Evolutionary conservation across 108 stramenopile species (phyloP).

Genomic region (Mediolabrus comicus): DNA sequence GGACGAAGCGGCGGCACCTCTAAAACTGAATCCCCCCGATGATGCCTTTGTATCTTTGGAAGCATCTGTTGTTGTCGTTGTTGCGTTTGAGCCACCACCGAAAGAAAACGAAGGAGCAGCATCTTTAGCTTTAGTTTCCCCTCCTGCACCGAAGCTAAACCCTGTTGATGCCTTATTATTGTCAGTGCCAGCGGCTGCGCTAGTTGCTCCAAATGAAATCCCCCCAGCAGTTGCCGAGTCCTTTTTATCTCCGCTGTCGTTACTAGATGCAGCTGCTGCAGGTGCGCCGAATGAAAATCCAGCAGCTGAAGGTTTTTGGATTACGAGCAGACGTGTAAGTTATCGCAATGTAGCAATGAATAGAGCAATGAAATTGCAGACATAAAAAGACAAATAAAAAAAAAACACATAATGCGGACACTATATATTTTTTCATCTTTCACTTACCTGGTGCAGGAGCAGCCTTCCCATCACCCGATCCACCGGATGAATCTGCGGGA

Average conservation of each 20-base stretch:
- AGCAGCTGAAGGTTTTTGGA: conserved; percentile 7
- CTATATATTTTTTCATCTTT: neutral
- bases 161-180: conserved; percentile 9
- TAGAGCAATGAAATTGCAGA: too few relatives aligned
- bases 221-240: conserved; percentile 24
- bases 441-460: conserved; percentile 1
- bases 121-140: neutral
- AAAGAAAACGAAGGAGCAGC: neutral
- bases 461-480: neutral
- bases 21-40: conserved; percentile 17
- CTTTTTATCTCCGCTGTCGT: neutral
- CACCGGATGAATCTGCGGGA: neutral
- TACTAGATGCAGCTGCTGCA: conserved; percentile 21
- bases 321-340: too few relatives aligned
- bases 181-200: conserved; percentile 4
- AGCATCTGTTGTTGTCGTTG: conserved; percentile 11
- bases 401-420: neutral
- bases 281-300: conserved; percentile 19
- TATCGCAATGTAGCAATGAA: too few relatives aligned
- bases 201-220: conserved; percentile 12
- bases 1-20: conserved; percentile 15
- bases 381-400: too few relatives aligned
- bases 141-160: conserved; percentile 8
- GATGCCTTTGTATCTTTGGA: conserved; percentile 11
- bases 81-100: neutral